Evolutionary conservation across 495 filamentous ascomycete species (phyloP).

Genomic region (Neurospora sublineolata): DNA sequence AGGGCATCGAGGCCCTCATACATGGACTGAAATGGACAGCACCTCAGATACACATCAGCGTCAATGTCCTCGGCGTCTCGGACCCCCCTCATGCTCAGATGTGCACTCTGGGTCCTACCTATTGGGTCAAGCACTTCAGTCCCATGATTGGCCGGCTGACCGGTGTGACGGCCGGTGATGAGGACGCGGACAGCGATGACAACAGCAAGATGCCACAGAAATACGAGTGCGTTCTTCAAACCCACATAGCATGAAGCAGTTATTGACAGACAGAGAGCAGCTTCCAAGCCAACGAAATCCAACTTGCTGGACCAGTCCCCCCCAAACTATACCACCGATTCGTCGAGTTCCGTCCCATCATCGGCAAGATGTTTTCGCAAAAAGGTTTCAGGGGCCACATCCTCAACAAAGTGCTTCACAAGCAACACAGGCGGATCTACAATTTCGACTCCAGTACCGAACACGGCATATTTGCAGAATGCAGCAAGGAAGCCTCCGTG

Average conservation of each 20-base stretch:
- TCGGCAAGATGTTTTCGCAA: conserved; percentile 77
- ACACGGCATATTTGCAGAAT: conserved; percentile 43
- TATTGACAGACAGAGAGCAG: conserved; percentile 27
- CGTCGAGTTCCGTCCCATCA: conserved; percentile 84
- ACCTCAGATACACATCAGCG: conserved; percentile 50
- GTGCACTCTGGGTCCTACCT: conserved; percentile 66
- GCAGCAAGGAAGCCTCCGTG: conserved; percentile 50
- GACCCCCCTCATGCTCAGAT: conserved; percentile 61
- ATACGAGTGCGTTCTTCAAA: conserved; percentile 51
- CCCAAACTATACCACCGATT: conserved; percentile 72
- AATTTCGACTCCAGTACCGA: conserved; percentile 67
- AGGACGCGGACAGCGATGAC: conserved; percentile 26
- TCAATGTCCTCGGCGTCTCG: conserved; percentile 64
- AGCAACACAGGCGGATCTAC: conserved; percentile 81
- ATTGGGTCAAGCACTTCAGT: conserved; percentile 75
- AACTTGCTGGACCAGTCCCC: conserved; percentile 74
- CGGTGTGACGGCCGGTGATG: conserved; percentile 55
- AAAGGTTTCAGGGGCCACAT: conserved; percentile 65
- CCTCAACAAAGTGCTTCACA: conserved; percentile 72
- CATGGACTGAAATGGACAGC: conserved; percentile 7
- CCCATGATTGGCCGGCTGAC: conserved; percentile 77
- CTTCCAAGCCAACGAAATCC: conserved; percentile 90
- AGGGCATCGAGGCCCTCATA: conserved; percentile 46
- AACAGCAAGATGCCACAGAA: conserved; percentile 42
- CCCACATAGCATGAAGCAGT: neutral